Evolutionary conservation across 2,329 filamentous ascomycete species (phyloP).

Genomic region (Aspergillus aculeatus): DNA sequence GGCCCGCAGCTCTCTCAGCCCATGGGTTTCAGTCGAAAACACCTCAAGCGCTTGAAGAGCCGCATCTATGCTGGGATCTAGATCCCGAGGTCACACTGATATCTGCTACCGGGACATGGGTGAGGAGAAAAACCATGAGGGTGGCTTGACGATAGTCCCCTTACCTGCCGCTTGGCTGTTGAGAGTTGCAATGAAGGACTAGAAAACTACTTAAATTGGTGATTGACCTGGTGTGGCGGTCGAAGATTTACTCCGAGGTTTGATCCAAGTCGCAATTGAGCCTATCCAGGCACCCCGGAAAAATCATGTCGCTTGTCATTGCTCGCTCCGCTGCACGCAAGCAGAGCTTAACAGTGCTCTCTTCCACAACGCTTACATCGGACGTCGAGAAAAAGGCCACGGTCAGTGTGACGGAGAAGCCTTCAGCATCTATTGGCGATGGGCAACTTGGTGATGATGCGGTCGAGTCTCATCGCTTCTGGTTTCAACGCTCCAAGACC

Average conservation of each 20-base stretch:
- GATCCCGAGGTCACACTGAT: background rate
- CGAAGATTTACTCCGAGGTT: background rate
- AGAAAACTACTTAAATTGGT: background rate
- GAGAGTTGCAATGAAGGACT: background rate
- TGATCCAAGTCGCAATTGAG: background rate
- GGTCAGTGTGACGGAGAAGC: background rate
- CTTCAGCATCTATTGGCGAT: background rate
- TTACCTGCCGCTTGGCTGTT: background rate
- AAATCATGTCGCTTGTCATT: conserved; percentile 16
- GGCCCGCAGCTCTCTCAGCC: background rate
- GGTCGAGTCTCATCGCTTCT: conserved; percentile 26
- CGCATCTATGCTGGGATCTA: conserved; percentile 1
- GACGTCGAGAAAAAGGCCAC: conserved; percentile 13
- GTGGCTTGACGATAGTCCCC: background rate
- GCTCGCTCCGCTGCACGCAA: conserved; percentile 8
- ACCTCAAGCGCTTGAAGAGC: background rate
- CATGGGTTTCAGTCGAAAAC: background rate
- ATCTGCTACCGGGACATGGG: background rate
- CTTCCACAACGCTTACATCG: conserved; percentile 1
- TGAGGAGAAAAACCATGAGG: background rate
- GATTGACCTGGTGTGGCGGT: background rate
- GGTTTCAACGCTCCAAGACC: conserved; percentile 27
- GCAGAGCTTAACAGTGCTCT: background rate
- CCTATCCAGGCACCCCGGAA: background rate
- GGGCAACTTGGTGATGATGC: conserved; percentile 18